A percentile compares a stretch with the other conserved stretches of the same genome.
Conservation (phyloP, 805 yeast species). For the Hanseniaspora opuntiae region DNA sequence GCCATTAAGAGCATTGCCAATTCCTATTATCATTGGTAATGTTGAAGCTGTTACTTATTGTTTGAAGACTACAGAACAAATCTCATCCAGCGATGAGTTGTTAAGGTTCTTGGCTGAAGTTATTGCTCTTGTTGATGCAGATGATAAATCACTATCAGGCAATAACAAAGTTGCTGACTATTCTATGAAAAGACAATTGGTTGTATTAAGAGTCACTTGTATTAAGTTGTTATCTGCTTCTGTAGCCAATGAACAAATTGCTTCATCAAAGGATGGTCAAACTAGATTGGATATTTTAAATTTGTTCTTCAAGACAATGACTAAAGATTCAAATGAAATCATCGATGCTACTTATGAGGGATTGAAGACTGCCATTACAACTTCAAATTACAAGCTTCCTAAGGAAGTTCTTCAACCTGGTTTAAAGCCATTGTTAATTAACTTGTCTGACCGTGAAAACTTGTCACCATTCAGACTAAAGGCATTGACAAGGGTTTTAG, state of each 20-base stretch:
- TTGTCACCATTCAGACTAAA: constrained; percentile 80
- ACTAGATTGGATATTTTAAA: constrained; percentile 77
- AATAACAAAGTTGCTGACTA: constrained; percentile 76
- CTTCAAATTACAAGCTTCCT: constrained; percentile 68
- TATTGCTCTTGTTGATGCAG: constrained; percentile 89
- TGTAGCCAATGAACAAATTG: constrained; percentile 68
- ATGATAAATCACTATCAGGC: constrained; percentile 85
- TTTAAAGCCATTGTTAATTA: constrained; percentile 86
- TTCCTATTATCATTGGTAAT: constrained; percentile 97
- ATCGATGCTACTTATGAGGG: constrained; percentile 92
- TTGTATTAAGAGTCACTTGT: constrained; percentile 80
- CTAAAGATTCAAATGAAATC: constrained; percentile 71
- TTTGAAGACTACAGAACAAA: constrained; percentile 45
- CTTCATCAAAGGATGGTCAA: constrained; percentile 58
- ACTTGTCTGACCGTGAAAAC: constrained; percentile 82
- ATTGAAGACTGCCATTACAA: constrained; percentile 65
- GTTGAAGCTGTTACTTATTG: constrained; percentile 95
- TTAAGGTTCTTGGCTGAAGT: constrained; percentile 79
- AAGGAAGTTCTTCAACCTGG: constrained; percentile 92
- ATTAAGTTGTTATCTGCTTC: constrained; percentile 72
- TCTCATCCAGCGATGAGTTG: constrained; percentile 79
- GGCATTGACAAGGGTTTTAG: constrained; percentile 76
- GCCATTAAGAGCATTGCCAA: constrained; percentile 90
- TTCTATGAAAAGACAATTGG: constrained; percentile 74
- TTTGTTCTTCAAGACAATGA: constrained; percentile 84